Base-by-base conservation (phyloP, 2,329 filamentous ascomycete genomes). In the Cladophialophora bantiana region DNA sequence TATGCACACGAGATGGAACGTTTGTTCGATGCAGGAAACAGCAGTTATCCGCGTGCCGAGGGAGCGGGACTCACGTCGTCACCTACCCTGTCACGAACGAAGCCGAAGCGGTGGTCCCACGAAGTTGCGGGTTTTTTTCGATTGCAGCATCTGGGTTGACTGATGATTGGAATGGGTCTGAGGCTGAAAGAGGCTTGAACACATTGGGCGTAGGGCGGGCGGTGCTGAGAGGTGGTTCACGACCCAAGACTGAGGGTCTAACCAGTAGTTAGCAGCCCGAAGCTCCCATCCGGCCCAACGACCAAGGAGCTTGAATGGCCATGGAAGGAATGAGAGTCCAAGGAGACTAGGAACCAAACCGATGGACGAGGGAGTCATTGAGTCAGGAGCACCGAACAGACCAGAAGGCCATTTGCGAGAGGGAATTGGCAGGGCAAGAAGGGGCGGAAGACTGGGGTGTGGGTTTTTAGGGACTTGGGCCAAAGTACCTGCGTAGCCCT, bases 181-280 rank as follows among this genome's bases (percentile, higher is more conserved):
- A 70, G 68, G 68, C 68, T 70, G 68, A 70, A 64, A 64, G 42
- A 54, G 59, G 56, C 65, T 70, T 66, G 65, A 13, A 60, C 68
- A 4, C 26, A 54, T 66, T 61, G 45, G 65, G 68, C 13, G 40
- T 68, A 68, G 68, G 52, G 62, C 42, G 62, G 62, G 68, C 63
- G 65, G 68, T 68, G 68, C 68, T 70, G 68, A 70, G 59, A 65
- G 26, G 32, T 13, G 26, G 45, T 40, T 60, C 59, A 56, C 48
- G 59, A 60, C 58, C 58, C 61, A 65, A 62, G 57, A 59, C 34
- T 54, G 67, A 54, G 57, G 40, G 35, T 45, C 58, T 52, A 55
- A n/a, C 52, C 34, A 20, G 31, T 57, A 26, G 45, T 12, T 61
- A 61, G 53, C 42, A 53, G 45, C 57, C 57, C 62, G 34, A 67